Conservation (phyloP, 1,284 basidiomycete species). For the Ganoderma boninense region DNA sequence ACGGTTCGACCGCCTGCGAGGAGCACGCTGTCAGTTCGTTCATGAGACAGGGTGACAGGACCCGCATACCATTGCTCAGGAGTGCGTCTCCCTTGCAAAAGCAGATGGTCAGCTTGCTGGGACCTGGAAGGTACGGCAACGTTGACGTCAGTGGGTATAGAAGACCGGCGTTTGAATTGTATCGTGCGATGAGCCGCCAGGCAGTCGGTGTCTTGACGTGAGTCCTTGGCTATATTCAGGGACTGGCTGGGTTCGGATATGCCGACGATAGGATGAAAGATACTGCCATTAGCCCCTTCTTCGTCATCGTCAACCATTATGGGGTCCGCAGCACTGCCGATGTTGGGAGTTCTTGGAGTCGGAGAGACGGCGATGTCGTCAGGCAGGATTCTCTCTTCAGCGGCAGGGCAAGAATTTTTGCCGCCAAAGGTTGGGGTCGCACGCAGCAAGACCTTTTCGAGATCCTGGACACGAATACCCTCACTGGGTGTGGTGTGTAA, state of each 20-base stretch:
- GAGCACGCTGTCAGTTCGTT: neutral
- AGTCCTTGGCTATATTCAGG: neutral
- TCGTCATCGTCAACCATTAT: conserved; percentile 31
- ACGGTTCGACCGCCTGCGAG: neutral
- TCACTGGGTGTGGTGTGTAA: conserved; percentile 13
- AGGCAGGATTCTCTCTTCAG: neutral
- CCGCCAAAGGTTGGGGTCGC: conserved; percentile 5
- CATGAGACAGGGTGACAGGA: neutral
- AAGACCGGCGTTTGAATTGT: neutral
- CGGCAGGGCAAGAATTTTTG: conserved; percentile 4
- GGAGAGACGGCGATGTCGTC: neutral
- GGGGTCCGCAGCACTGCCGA: conserved; percentile 25
- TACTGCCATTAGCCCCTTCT: conserved; percentile 3
- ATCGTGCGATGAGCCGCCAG: neutral
- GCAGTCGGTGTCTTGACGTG: neutral
- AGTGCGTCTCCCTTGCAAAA: neutral
- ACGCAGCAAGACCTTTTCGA: conserved; percentile 24
- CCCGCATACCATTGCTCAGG: neutral
- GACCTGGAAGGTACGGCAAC: neutral
- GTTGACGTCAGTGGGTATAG: conserved; percentile 4
- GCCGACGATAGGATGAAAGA: neutral
- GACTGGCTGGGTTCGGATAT: neutral
- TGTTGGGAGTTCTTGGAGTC: neutral
- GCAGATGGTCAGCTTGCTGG: neutral
- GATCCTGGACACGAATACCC: conserved; percentile 24